Base-by-base conservation (phyloP, 2,329 filamentous ascomycete species). In the Penicillium sp. region DNA sequence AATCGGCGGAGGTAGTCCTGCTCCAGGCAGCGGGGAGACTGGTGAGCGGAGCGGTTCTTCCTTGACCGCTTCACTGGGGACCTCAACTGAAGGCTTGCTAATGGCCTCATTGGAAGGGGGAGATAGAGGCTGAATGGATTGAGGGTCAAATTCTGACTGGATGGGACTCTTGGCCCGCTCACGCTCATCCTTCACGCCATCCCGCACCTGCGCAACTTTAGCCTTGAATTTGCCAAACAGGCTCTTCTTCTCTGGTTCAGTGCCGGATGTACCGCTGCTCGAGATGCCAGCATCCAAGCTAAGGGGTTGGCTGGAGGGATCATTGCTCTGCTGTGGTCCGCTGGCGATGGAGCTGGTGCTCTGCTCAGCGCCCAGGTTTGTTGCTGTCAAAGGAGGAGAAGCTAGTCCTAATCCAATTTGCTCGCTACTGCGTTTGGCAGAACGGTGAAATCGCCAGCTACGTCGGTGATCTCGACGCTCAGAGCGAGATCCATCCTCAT, bases 331-430 rank as follows among this genome's bases (percentile, higher is more conserved):
- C 52, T 77, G 73, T 52, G 65, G 71, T 11, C 80, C 82, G 66
- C 87, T 91, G 16, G 85, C 85, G 44, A 91, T 77, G 0, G 88
- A 90, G 39, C 84, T 87, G 19, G 81, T 85, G 69, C 88, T 91
- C 55, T 81, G 78, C 61, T 87, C 85, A 1, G 87, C 87, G 51
- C 83, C 81, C 8, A 81, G 77, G 58, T 88, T 89, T 10, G 82
- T 79, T 11, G 86, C 87, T n/a, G 87, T 76, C 68, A 50, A 81
- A 74, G 49, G 81, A 70, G 55, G 78, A 69, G 60, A 83, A 52
- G 52, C 74, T 56, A 63, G 76, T 62, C 53, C 76, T 66, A 63
- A 73, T 42, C 62, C 77, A 21, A 78, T 70, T 10, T 80, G 74
- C 40, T 80, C 72, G 29, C 87, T 86, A 29, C 87, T 83, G 56